Evolutionary conservation across 345 rosid genomes (phyloP).

Genomic region (Citrus glauca): DNA sequence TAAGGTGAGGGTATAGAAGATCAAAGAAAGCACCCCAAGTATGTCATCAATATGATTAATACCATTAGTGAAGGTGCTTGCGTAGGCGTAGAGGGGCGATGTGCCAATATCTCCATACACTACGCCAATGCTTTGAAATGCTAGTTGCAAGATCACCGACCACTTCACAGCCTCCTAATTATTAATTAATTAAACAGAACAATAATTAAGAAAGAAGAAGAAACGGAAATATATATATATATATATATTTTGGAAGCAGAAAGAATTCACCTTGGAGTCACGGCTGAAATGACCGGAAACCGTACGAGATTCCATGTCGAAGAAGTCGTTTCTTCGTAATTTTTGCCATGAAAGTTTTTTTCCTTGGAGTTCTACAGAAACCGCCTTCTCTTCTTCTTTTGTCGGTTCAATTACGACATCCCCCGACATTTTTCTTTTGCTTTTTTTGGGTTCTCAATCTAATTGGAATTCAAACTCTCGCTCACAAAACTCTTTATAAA

Average conservation of each 20-base stretch:
- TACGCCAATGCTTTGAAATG: slow-evolving; percentile 59
- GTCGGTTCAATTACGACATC: background rate
- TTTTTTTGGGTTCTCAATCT: too few species aligned
- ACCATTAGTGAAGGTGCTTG: slow-evolving; percentile 31
- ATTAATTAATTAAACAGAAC: background rate
- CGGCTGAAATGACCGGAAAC: slow-evolving; percentile 8
- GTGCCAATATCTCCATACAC: slow-evolving; percentile 64
- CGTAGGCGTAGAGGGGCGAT: slow-evolving; percentile 52
- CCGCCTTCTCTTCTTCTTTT: background rate
- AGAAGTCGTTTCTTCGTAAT: slow-evolving; percentile 33
- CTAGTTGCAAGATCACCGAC: slow-evolving; percentile 39
- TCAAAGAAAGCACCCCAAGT: slow-evolving; percentile 52
- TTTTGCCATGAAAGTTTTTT: slow-evolving; percentile 27
- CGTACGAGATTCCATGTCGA: slow-evolving; percentile 43
- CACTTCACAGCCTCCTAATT: slow-evolving; percentile 18
- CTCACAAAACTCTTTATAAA: too few species aligned
- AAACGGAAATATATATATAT: background rate
- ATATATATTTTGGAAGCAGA: background rate
- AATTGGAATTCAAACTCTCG: too few species aligned
- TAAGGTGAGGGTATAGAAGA: slow-evolving; percentile 50
- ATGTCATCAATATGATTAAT: slow-evolving; percentile 44
- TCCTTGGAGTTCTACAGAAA: slow-evolving; percentile 11
- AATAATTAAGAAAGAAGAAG: background rate
- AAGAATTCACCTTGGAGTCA: slow-evolving; percentile 33
- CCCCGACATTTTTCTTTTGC: background rate